Percentiles rank a stretch among this genome's conserved stretches.
phyloP scores from a whole-genome alignment of 2,329 filamentous ascomycete species.

The Fusarium longipes region DNA sequence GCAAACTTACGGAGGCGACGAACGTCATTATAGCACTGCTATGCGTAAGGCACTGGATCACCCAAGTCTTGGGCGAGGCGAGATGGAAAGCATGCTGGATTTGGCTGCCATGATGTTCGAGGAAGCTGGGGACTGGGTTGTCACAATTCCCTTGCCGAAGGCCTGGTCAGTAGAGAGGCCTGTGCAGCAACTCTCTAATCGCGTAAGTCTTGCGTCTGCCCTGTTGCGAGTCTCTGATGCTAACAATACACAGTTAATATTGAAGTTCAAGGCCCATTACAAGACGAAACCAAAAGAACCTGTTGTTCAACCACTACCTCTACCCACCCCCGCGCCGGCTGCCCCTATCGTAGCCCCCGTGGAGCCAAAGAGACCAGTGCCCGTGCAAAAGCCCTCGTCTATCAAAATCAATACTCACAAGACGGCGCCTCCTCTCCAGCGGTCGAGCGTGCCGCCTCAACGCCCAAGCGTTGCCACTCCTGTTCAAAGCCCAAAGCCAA shows the following conservation, averaged over 20 bases:
- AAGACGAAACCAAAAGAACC: conserved; percentile 51
- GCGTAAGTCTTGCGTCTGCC: conserved; percentile 46
- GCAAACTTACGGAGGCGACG: conserved; percentile 54
- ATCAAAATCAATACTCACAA: conserved; percentile 56
- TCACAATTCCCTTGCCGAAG: conserved; percentile 57
- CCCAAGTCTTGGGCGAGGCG: conserved; percentile 53
- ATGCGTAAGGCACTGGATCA: conserved; percentile 59
- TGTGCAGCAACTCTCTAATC: conserved; percentile 51
- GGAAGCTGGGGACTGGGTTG: conserved; percentile 56
- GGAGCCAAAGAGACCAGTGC: conserved; percentile 47
- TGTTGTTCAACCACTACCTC: conserved; percentile 36
- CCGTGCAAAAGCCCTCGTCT: conserved; percentile 50
- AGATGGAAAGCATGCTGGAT: conserved; percentile 57
- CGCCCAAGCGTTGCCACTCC: conserved; percentile 18
- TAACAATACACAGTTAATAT: conserved; percentile 49
- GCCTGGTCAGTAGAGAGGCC: conserved; percentile 55
- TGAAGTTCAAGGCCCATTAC: conserved; percentile 55
- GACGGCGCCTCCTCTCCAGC: conserved; percentile 16
- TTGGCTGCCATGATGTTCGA: conserved; percentile 62
- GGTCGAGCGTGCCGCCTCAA: conserved; percentile 24
- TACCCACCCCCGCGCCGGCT: conserved; percentile 24
- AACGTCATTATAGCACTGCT: conserved; percentile 55
- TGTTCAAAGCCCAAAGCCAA: conserved; percentile 20
- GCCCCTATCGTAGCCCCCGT: conserved; percentile 6
- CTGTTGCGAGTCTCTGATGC: neutral